Evolutionary conservation across 1,284 basidiomycete genomes (phyloP), one percentile per base, ranked within the genome.

Genomic region (Chalciporus sp.): DNA sequence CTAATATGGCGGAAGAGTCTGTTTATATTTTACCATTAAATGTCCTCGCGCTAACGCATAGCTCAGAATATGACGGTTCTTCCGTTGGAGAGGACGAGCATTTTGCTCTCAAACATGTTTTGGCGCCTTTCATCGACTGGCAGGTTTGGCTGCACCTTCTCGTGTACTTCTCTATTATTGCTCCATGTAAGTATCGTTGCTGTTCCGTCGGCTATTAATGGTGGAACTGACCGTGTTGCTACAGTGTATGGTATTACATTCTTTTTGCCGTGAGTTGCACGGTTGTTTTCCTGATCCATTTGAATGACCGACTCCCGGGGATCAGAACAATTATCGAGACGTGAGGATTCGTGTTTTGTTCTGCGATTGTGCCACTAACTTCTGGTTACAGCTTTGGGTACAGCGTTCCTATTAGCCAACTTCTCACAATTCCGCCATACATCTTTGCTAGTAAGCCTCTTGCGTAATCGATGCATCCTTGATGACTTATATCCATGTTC

Each of bases 391-490:
- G 80, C 28, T 88, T 87, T 54, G 85, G 84, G 7, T 80, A 80
- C 62, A 69, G 73, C 10, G 72, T 81, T 3, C 72, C 84, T 0
- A 74, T 86, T 56, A 84, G 80, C 53, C 84, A 90, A 60, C 74
- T 90, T 1, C 75, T 90, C 27, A 88, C 86, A 0, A 80, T 89
- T 0, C 88, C 88, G 0, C 83, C 86, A 16, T 90, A 90, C 62
- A 67, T 85, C 28, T 73, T 81, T 50, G 83, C 84, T 0, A 81
- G 84, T 85, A 61, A 56, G 81, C 69, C 41, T 20, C 19, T 48
- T 14, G 3, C 2, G 19, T 7, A 46, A 45, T 39, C 7, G 0
- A 3, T 17, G 4, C 31, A 8, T 23, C 11, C 40, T 19, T 7
- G 16, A 27, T 4, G 2, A 33, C 20, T 49, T 10, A 49, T 17